Conservation (phyloP, 495 filamentous ascomycete genomes). For the Neurospora sp. region DNA sequence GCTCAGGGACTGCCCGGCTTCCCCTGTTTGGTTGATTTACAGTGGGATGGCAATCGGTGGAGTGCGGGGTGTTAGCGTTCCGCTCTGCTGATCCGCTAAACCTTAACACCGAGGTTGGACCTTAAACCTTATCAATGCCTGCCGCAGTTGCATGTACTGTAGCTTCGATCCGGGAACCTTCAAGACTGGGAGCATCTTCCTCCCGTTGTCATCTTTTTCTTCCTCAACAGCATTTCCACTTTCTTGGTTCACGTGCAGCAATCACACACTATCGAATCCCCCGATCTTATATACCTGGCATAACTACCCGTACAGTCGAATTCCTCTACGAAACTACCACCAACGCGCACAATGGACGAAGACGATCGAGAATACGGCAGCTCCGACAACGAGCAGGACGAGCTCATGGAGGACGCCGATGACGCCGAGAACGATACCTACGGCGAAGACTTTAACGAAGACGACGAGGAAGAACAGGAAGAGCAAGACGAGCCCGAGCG, state of each 20-base stretch:
- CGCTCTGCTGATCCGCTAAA: not conserved
- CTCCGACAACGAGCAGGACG: conserved; percentile 53
- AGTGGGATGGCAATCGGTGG: not conserved
- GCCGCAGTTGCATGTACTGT: not conserved
- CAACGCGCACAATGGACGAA: conserved; percentile 23
- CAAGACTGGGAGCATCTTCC: not conserved
- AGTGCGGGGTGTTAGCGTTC: not conserved
- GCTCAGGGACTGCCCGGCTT: not conserved
- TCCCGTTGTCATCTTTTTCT: not conserved
- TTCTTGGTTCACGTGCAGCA: not conserved
- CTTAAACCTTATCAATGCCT: not conserved
- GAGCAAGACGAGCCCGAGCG: conserved; percentile 38
- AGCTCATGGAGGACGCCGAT: conserved; percentile 54
- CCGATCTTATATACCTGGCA: not conserved
- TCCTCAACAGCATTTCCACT: not conserved
- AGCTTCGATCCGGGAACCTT: not conserved
- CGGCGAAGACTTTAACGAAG: conserved; percentile 46
- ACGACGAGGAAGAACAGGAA: conserved; percentile 47
- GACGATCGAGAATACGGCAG: conserved; percentile 36
- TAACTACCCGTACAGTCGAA: not conserved
- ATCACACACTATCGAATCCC: not conserved
- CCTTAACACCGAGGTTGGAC: not conserved
- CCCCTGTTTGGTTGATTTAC: not conserved
- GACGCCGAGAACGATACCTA: conserved; percentile 50
- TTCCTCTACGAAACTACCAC: not conserved